These are phyloP conservation scores for Fusarium lyarnte DNA, from an alignment of 2,329 filamentous ascomycete species.

Conservation along the genomic window DNA sequence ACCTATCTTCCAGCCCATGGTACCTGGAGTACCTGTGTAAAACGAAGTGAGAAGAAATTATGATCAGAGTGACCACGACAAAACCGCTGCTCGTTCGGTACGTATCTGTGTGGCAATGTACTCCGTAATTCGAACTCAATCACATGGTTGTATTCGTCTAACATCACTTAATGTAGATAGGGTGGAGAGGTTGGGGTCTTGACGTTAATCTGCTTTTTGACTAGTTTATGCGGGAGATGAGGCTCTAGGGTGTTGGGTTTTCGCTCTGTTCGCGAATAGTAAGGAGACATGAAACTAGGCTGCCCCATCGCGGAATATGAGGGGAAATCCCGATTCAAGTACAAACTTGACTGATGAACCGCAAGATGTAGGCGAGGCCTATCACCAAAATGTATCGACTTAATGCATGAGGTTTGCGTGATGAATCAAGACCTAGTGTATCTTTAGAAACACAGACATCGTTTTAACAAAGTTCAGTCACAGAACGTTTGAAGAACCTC, in stretches of 20 bases:
- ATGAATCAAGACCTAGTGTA: background rate
- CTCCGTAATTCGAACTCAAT: slow-evolving; percentile 19
- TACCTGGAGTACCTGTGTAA: background rate
- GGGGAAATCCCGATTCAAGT: background rate
- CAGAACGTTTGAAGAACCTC: background rate
- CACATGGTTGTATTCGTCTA: slow-evolving; percentile 42
- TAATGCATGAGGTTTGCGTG: background rate
- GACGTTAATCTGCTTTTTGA: slow-evolving; percentile 34
- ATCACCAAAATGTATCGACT: background rate
- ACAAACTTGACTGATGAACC: background rate
- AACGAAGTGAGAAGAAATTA: background rate
- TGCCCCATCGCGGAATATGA: slow-evolving; percentile 29
- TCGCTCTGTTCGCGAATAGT: slow-evolving; percentile 21
- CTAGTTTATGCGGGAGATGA: slow-evolving; percentile 36
- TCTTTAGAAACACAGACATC: background rate
- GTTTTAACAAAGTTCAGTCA: background rate
- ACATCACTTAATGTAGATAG: slow-evolving; percentile 41
- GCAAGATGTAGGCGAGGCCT: background rate
- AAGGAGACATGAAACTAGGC: background rate
- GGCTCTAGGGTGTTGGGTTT: slow-evolving; percentile 25
- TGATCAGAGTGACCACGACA: background rate
- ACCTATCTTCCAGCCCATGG: background rate
- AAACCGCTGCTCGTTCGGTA: background rate
- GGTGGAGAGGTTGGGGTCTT: slow-evolving; percentile 24
- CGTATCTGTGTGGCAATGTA: background rate